These are phyloP conservation scores for Ettlia oleoabundans DNA, from an alignment of 139 green algal genomes.

Conservation along the genomic window DNA sequence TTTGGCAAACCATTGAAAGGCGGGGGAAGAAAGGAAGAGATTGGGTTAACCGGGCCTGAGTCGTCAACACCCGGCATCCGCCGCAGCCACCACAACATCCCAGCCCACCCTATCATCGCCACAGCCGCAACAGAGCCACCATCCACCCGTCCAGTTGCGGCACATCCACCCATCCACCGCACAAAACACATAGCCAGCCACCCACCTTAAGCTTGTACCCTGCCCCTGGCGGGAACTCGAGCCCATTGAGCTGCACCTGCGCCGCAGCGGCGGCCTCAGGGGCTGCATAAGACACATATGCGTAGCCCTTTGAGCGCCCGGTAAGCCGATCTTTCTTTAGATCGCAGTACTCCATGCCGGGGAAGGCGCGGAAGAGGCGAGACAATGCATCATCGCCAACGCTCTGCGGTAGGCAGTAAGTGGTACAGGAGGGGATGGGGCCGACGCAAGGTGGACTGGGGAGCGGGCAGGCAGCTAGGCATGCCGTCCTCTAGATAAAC, in stretches of 20 bases:
- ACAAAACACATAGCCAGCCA: slow-evolving; percentile 57
- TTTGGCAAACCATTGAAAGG: too few species aligned
- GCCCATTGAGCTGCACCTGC: slow-evolving; percentile 80
- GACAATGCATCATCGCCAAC: slow-evolving; percentile 77
- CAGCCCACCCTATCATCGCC: too few species aligned
- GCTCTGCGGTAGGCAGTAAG: slow-evolving; percentile 53
- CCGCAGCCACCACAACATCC: too few species aligned
- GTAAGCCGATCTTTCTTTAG: slow-evolving; percentile 84
- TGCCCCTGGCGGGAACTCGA: slow-evolving; percentile 81
- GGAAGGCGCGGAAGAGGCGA: slow-evolving; percentile 78
- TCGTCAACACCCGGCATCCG: too few species aligned
- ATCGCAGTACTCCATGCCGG: slow-evolving; percentile 91
- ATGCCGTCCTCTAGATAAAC: too few species aligned
- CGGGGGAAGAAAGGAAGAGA: too few species aligned
- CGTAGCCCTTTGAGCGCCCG: slow-evolving; percentile 77
- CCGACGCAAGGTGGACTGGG: too few species aligned
- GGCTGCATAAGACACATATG: slow-evolving; percentile 89
- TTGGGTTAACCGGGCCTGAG: too few species aligned
- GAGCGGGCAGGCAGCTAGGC: too few species aligned
- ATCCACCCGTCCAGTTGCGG: background rate
- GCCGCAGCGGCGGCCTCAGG: slow-evolving; percentile 71
- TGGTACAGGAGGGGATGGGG: too few species aligned
- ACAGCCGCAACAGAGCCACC: too few species aligned
- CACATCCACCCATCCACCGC: background rate
- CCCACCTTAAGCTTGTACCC: slow-evolving; percentile 83